phyloP scores from a whole-genome alignment of 306 rosid genomes.

The Datisca glomerata region DNA sequence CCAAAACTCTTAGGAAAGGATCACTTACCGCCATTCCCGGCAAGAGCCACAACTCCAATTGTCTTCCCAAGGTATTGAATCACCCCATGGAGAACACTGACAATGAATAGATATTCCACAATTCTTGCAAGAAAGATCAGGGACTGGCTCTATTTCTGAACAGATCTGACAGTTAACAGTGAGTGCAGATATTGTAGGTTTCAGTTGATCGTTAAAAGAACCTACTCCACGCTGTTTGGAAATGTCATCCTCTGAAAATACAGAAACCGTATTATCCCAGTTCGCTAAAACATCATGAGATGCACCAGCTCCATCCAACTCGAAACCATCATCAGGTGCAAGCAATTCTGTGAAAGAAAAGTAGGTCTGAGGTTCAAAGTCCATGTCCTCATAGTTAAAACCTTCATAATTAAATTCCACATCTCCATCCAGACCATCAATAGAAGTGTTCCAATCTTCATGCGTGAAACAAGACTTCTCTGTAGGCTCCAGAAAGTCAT shows the following conservation, averaged over 20 bases:
- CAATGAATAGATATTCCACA: conserved; percentile 66
- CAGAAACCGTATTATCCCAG: conserved; percentile 17
- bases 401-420: conserved; percentile 29
- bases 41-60: conserved; percentile 69
- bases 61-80: conserved; percentile 21
- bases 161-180: conserved; percentile 36
- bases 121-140: conserved; percentile 57
- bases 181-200: conserved; percentile 17
- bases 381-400: conserved; percentile 36
- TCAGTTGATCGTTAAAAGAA: conserved; percentile 13
- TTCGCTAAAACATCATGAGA: conserved; percentile 34
- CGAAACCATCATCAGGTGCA: conserved; percentile 33
- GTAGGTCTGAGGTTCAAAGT: conserved; percentile 65
- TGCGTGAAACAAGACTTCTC: conserved; percentile 19
- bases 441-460: conserved; percentile 36
- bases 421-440: conserved; percentile 19
- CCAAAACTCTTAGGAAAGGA: conserved; percentile 1
- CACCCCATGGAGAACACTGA: conserved; percentile 57
- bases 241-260: conserved; percentile 11
- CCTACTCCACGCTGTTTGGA: conserved; percentile 22
- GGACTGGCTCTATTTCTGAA: conserved; percentile 39
- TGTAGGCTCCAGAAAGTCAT: conserved; percentile 19
- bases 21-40: conserved; percentile 59
- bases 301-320: conserved; percentile 33
- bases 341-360: conserved; percentile 70